These are phyloP conservation scores for Glaciozyma antarctica DNA, from an alignment of 768 basidiomycete genomes.

Conservation along the genomic window DNA sequence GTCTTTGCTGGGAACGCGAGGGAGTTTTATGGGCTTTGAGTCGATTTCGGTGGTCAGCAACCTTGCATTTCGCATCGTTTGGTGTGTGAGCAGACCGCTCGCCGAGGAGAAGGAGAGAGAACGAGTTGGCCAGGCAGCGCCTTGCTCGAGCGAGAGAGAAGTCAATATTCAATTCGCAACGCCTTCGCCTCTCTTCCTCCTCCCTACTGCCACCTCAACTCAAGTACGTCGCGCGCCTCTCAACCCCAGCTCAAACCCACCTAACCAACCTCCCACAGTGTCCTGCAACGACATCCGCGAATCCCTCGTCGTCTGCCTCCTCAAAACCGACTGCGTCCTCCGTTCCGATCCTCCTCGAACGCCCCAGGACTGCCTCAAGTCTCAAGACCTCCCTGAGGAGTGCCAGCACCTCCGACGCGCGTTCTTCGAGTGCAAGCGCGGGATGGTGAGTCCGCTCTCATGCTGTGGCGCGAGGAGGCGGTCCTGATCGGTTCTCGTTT, in stretches of 20 bases:
- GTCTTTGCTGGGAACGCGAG: slow-evolving; percentile 21
- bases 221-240: too few relatives aligned
- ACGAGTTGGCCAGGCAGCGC: too few relatives aligned
- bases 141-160: too few relatives aligned
- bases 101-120: too few relatives aligned
- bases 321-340: slow-evolving; percentile 77
- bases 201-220: too few relatives aligned
- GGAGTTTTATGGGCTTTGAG: slow-evolving; percentile 5
- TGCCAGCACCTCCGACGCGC: slow-evolving; percentile 71
- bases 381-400: slow-evolving; percentile 73
- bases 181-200: too few relatives aligned
- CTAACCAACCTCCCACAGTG: neutral
- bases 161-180: too few relatives aligned
- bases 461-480: neutral
- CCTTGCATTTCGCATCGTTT: too few relatives aligned
- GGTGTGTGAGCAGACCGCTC: too few relatives aligned
- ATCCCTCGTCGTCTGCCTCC: slow-evolving; percentile 72
- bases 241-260: neutral
- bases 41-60: too few relatives aligned
- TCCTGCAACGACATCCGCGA: slow-evolving; percentile 44
- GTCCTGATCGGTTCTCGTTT: neutral
- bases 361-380: slow-evolving; percentile 66
- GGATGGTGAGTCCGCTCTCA: slow-evolving; percentile 27
- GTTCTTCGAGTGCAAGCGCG: slow-evolving; percentile 81
- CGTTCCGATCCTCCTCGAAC: slow-evolving; percentile 53